phyloP scores from a whole-genome alignment of 768 basidiomycete genomes.

The Pulveroboletus ravenelii region DNA sequence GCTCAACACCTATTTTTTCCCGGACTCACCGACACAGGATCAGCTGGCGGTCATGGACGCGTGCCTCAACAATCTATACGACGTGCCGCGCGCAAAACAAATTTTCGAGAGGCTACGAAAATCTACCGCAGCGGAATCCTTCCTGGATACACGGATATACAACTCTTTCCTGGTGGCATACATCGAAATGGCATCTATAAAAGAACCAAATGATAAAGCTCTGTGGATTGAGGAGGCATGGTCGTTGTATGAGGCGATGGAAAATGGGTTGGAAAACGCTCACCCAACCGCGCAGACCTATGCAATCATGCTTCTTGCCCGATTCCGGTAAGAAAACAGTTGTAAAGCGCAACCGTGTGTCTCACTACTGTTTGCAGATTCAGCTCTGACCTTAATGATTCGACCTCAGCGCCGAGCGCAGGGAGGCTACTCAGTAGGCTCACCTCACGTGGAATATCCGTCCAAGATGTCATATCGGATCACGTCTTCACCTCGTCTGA shows the following conservation, averaged over 20 bases:
- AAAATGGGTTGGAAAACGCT: conserved; percentile 42
- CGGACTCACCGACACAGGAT: conserved; percentile 63
- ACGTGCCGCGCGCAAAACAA: conserved; percentile 69
- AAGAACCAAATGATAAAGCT: conserved; percentile 39
- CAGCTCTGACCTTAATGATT: conserved; percentile 30
- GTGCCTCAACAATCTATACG: conserved; percentile 70
- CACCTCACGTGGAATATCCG: conserved; percentile 44
- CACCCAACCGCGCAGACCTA: conserved; percentile 57
- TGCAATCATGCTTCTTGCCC: conserved; percentile 61
- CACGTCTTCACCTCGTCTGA: conserved; percentile 51
- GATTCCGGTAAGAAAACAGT: conserved; percentile 41
- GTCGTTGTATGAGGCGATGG: conserved; percentile 56
- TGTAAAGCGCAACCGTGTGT: not conserved
- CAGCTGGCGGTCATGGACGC: conserved; percentile 76
- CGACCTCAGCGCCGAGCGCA: conserved; percentile 11
- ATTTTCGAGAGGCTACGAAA: conserved; percentile 65
- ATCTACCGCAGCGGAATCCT: conserved; percentile 36
- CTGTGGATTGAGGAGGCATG: conserved; percentile 63
- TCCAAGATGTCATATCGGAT: conserved; percentile 52
- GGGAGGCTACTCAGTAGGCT: conserved; percentile 41
- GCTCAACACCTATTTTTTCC: conserved; percentile 50
- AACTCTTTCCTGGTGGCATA: conserved; percentile 68
- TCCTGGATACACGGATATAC: conserved; percentile 49
- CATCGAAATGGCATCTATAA: conserved; percentile 48
- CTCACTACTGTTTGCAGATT: conserved; percentile 32